Base-by-base conservation (phyloP, 805 yeast species). In the Pachysolen tannophilus region DNA sequence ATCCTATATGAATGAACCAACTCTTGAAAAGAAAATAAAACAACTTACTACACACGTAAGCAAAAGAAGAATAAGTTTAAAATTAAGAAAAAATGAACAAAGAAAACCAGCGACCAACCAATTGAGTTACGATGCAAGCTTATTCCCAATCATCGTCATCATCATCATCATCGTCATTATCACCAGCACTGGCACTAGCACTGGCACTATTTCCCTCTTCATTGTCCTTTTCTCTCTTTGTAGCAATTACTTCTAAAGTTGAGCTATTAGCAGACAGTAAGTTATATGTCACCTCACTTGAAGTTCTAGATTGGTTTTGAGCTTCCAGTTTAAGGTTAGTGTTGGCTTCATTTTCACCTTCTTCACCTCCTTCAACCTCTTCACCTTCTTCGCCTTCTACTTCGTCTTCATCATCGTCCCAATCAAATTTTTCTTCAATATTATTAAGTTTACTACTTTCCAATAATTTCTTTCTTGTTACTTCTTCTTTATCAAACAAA, bases 71-170 rank as follows among this genome's bases (percentile, higher is more conserved):
- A n/a, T n/a, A n/a, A n/a, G n/a, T n/a, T n/a, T n/a, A n/a, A n/a
- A n/a, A n/a, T n/a, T n/a, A n/a, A n/a, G n/a, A n/a, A n/a, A n/a
- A n/a, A n/a, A n/a, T n/a, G n/a, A n/a, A n/a, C n/a, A n/a, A n/a
- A n/a, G n/a, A n/a, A n/a, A n/a, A n/a, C n/a, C n/a, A n/a, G n/a
- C n/a, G n/a, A n/a, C n/a, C n/a, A n/a, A n/a, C n/a, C n/a, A n/a
- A n/a, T n/a, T n/a, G n/a, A n/a, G n/a, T n/a, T n/a, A n/a, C n/a
- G n/a, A n/a, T n/a, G n/a, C n/a, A n/a, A n/a, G n/a, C 35, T 47
- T 49, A 74, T 51, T 76, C 82, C 82, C 82, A 75, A 46, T 75
- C 82, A 44, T 72, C 79, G 33, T 73, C 56, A 2, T 47, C 55
- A 9, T 47, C 51, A 4, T 42, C 49, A 5, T 43, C 55, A 4